phyloP scores from a whole-genome alignment of 202 grass and related monocot genomes.

The Dendrocalamus latiflorus region DNA sequence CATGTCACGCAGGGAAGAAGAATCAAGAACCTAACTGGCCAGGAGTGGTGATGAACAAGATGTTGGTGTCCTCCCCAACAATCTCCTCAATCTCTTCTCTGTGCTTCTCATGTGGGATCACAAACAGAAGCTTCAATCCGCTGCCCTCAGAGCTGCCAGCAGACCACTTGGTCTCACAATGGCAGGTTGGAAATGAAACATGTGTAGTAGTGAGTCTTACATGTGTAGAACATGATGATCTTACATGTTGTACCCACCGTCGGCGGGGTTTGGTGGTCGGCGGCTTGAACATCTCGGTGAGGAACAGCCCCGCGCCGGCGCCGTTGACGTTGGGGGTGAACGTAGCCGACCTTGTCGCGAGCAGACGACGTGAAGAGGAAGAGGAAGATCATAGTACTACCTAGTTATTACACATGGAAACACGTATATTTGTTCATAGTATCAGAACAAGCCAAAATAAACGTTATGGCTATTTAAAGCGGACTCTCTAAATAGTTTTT shows the following conservation, averaged over 20 bases:
- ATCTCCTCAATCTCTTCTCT: constrained; percentile 55
- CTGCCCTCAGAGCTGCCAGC: constrained; percentile 32
- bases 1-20: neutral
- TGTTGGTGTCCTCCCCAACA: constrained; percentile 48
- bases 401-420: too few relatives aligned
- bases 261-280: too few relatives aligned
- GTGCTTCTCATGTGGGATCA: constrained; percentile 71
- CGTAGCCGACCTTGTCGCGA: too few relatives aligned
- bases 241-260: constrained; percentile 59
- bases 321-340: too few relatives aligned
- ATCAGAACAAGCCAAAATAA: too few relatives aligned
- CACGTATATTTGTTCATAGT: too few relatives aligned
- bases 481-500: too few relatives aligned
- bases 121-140: constrained; percentile 70
- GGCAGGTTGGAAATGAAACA: neutral
- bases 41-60: constrained; percentile 82
- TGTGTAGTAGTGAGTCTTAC: neutral
- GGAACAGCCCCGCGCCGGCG: too few relatives aligned
- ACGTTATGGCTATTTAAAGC: too few relatives aligned
- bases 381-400: too few relatives aligned
- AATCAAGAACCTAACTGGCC: constrained; percentile 50
- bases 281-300: too few relatives aligned
- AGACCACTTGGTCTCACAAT: neutral
- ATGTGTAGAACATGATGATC: constrained; percentile 22
- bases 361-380: too few relatives aligned